Base-by-base conservation (phyloP, 1,139 yeast species). In the Suhomyces bolitotheri region DNA sequence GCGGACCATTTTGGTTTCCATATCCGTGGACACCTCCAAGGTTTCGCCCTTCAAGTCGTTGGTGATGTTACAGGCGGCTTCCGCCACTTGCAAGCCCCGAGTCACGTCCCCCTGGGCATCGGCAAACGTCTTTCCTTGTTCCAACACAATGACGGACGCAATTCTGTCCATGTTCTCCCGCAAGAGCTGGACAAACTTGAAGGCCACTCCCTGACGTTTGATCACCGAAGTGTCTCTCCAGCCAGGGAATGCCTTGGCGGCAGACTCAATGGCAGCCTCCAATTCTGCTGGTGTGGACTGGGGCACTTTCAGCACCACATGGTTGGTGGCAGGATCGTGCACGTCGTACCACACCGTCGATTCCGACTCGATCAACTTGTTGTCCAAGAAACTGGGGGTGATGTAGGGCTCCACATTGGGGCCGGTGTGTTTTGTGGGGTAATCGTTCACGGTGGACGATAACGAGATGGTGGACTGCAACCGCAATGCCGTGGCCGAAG, bases 1-100 rank as follows among this genome's bases (percentile, higher is more conserved):
- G 49, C 92, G 75, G 50, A 80, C 71, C 79, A 83, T 82, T 50
- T 81, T 79, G 31, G 94, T 82, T 62, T 82, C 90, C 90, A 84
- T 84, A 53, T 82, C 85, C 23, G 71, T 65, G 32, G 88, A 73
- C 20, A 84, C 89, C 58, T 82, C 90, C 47, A 84, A 70, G 22
- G 78, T 68, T 42, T 72, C 72, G 21, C 88, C 88, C 59, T 78
- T 76, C 47, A 82, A 68, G 54, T 82, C 82, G 50, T 75, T 80
- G 47, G 82, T 74, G 43, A 84, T 73, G 43, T 70, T 67, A 51
- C 79, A 73, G 9, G 79, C 75, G 26, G 82, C 79, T 63, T 84
- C 94, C 19, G 90, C 92, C 35, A 85, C 90, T 61, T 84, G 94
- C 36, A 84, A 71, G 20, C 94, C 94, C 45, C 94, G 71, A 48